Evolutionary conservation across 805 yeast genomes (phyloP), one percentile per base, ranked within the genome.

Genomic region (Starmera pachycereana): DNA sequence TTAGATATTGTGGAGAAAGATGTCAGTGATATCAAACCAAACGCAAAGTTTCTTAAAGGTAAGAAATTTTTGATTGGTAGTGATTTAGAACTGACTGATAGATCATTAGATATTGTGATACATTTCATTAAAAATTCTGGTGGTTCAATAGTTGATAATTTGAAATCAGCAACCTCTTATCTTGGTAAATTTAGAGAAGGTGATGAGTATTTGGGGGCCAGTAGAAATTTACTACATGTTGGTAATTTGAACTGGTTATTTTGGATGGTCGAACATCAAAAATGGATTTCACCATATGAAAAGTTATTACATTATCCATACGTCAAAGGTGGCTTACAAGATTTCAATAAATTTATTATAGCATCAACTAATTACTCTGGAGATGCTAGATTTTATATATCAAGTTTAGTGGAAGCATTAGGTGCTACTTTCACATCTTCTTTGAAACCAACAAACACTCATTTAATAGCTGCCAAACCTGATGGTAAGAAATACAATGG

Each of bases 291-390:
- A 4, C 90, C 95, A 0, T 49, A 51, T 8, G 51, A 54, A 1
- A 72, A 72, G 45, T 57, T 89, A 13, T 67, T 87, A 6, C 88
- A 83, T 50, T 76, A 78, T 51, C 97, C 97, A 0, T 64, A 68
- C 6, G 64, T 65, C 29, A 54, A 57, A 18, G 63, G 56, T 1
- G 77, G 77, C 0, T 49, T 86, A 3, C 64, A 71, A 2, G 76
- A 68, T 6, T 73, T 82, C 66, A 61, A 62, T 12, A 68, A 71
- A n/a, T 57, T 76, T 32, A 62, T 68, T 4, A 72, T 87, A 10
- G 70, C 87, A 9, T 72, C 85, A 4, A 80, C 96, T 0, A 86
- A 87, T 51, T 88, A 84, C 53, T 73, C 82, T 18, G 97, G 97
- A 0, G 92, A 83, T 52, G 83, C 95, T 1, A 63, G 98, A 34